Evolutionary conservation across 129 eudicot species (phyloP), one percentile per base, ranked within the genome.

Genomic region (Pseudognaphalium luteoalbum): DNA sequence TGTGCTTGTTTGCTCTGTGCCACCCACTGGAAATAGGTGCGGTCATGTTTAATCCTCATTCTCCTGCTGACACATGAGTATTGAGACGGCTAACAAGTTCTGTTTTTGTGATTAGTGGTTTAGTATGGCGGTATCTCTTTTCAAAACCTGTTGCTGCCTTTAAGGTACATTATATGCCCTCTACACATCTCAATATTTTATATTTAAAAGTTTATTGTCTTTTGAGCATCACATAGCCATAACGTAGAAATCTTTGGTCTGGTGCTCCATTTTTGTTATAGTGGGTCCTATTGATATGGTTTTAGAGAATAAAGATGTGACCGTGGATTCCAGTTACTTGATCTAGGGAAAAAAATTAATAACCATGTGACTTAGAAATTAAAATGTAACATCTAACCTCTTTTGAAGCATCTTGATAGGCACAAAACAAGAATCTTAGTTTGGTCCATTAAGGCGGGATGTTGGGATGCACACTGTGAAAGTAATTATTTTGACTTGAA

Each of bases 1-100:
- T 79, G 91, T 89, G 80, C 96, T 92, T 68, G 84, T 87, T 83
- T 92, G 97, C 87, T 92, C 97, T 10, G 97, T 92, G 54, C 97
- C 97, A 47, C 97, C 97, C 70, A 82, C 96, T 1, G 96, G 97
- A 41, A 89, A 92, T 76, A 87, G 97, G 97, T 92, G 81, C 37
- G 21, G 67, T 63, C 72, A 66, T 15, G 34, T 33, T 30, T 77
- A 32, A 64, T 32, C 57, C 58, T 61, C 12, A 58, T 81, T 68
- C 74, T 4, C 16, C 42, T 76, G 70, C 51, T 20, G 41, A 56
- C 21, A 63, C 37, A 6, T 80, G 47, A 25, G 28, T 25, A 25
- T 25, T 25, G 28, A 50, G 39, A 35, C 21, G 56, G 47, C 76
- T 82, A 76, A 84, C 72, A n/a, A 66, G 28, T 66, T 69, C 33